A percentile compares a stretch with the other conserved stretches of the same genome.
phyloP scores from a whole-genome alignment of 768 basidiomycete genomes.

The Antrodiella citrinella region DNA sequence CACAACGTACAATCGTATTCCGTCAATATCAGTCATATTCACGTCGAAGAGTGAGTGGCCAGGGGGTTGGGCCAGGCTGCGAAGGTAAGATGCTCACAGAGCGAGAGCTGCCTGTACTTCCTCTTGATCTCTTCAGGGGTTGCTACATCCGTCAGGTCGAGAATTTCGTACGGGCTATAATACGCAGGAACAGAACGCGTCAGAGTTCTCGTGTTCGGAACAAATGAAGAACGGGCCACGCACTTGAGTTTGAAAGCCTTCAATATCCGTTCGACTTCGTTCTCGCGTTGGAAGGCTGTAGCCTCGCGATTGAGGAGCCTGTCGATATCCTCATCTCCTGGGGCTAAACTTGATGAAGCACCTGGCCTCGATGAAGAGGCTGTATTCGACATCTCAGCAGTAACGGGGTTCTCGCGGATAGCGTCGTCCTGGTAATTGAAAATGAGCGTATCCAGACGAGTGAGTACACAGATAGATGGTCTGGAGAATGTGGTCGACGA shows the following conservation, averaged over 20 bases:
- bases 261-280: constrained; percentile 87
- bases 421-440: too few relatives aligned
- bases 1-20: constrained; percentile 31
- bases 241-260: constrained; percentile 96
- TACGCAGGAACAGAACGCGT: background rate
- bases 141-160: constrained; percentile 67
- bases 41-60: constrained; percentile 11
- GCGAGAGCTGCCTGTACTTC: constrained; percentile 76
- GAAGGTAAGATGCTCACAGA: constrained; percentile 46
- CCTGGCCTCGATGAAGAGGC: background rate
- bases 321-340: constrained; percentile 49
- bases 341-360: too few relatives aligned
- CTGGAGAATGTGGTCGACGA: too few relatives aligned
- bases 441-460: too few relatives aligned
- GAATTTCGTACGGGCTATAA: constrained; percentile 83
- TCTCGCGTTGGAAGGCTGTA: constrained; percentile 77
- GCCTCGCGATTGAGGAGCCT: constrained; percentile 74
- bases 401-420: too few relatives aligned
- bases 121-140: constrained; percentile 83
- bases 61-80: constrained; percentile 1
- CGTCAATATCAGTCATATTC: constrained; percentile 2
- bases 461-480: too few relatives aligned
- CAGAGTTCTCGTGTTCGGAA: background rate
- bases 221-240: constrained; percentile 18
- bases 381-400: background rate